Base-by-base conservation (phyloP, 2,329 filamentous ascomycete genomes). In the Alternaria sp. region DNA sequence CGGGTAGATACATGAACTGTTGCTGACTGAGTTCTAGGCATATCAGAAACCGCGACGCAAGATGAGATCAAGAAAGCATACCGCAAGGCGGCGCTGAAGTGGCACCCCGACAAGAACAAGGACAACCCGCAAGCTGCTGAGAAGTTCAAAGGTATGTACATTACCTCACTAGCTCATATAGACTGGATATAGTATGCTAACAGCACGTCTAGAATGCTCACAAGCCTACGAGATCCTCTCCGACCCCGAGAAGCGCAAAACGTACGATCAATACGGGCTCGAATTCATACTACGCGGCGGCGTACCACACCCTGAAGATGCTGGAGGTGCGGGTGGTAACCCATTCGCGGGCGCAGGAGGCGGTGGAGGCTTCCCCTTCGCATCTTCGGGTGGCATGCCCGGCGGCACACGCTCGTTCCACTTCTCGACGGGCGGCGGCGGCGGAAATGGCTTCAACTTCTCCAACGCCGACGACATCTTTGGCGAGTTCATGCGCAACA, bases 1-100 rank as follows among this genome's bases (percentile, higher is more conserved):
- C 62, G 64, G 61, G 17, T 62, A 61, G 45, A 32, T 44, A 61
- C 59, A 62, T 62, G 45, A 17, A 49, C 54, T 25, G 19, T 32
- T 69, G 60, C 75, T 78, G 56, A 79, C 69, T 54, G 26, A 12
- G 7, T 28, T 8, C 9, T 30, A 81, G 80, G 86, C 78, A 85
- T 97, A 81, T 91, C 92, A 80, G 88, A 95, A 40, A 88, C 89
- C 64, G 93, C 94, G 23, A 87, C 89, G 23, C 93, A 96, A 82
- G 95, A 97, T 77, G 95, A 98, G 69, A 97, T 99, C 80, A 98
- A 97, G 81, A 99, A 98, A 80, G 96, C 90, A 62, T 97, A 97
- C 81, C 88, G 92, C 67, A 97, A 97, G 86, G 87, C 90, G 59
- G 95, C 95, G 58, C 83, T 98, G 79, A 96, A 94, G 83, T 94